phyloP scores from a whole-genome alignment of 2,329 filamentous ascomycete species.

The Orbilia javanica region DNA sequence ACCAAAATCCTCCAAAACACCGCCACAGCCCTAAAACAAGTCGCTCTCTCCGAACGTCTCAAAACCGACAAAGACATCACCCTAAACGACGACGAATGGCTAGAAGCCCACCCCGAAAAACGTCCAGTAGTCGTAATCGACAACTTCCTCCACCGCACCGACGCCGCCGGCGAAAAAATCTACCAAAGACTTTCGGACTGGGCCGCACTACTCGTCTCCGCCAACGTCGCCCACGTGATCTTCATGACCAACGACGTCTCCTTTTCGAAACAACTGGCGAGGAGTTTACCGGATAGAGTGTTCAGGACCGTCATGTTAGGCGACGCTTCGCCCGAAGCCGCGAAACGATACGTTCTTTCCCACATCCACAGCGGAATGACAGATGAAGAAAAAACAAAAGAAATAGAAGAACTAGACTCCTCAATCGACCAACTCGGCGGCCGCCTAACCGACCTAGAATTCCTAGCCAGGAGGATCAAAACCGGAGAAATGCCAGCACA shows the following conservation, averaged over 20 bases:
- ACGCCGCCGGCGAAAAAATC: conserved; percentile 69
- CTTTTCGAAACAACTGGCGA: conserved; percentile 87
- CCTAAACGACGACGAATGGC: conserved; percentile 70
- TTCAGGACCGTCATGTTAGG: conserved; percentile 88
- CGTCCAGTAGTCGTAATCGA: conserved; percentile 71
- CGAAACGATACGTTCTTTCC: conserved; percentile 88
- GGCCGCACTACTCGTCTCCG: conserved; percentile 85
- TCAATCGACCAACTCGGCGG: conserved; percentile 88
- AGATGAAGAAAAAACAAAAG: conserved; percentile 60
- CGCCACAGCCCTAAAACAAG: conserved; percentile 68
- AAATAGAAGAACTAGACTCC: conserved; percentile 76
- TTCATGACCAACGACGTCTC: conserved; percentile 92
- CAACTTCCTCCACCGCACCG: conserved; percentile 70
- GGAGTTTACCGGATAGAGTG: conserved; percentile 88
- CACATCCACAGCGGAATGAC: conserved; percentile 72
- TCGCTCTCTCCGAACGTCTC: conserved; percentile 69
- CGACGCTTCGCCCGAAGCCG: conserved; percentile 86
- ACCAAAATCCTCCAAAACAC: conserved; percentile 71
- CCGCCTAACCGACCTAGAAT: conserved; percentile 94
- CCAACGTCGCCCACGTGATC: conserved; percentile 91
- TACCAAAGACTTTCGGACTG: conserved; percentile 87
- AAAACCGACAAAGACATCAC: conserved; percentile 69
- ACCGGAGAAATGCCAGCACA: conserved; percentile 83
- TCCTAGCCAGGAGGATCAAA: conserved; percentile 88
- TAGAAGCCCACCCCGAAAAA: conserved; percentile 70